Base-by-base conservation (phyloP, 2,329 filamentous ascomycete species). In the Magnaporthales sp. region DNA sequence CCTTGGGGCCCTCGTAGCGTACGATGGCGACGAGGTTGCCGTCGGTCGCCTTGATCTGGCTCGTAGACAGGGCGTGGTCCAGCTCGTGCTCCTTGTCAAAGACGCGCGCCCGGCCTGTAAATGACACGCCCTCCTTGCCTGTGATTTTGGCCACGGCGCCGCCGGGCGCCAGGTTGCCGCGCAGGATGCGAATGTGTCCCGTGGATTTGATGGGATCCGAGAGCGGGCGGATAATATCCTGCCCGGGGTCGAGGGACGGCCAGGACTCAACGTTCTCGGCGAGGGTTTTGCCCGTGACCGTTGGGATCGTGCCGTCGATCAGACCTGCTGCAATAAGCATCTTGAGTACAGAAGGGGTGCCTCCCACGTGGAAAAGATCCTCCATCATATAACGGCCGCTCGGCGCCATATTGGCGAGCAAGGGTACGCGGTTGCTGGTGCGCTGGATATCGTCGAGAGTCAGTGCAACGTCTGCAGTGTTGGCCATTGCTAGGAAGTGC, bases 131-230 rank as follows among this genome's bases (percentile, higher is more conserved):
- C 78, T 97, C 93, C 80, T 97, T 97, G 64, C 93, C 93, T 0
- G 93, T 97, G 77, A 97, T 97, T 79, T 97, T 97, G 69, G 92
- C 93, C 11, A 97, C 93, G 0, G 91, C 91, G 64, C 93, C 93
- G 10, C 89, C 90, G 2, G 93, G 93, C 0, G 93, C 92, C 51
- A 97, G 86, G 68, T 92, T 92, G 54, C 93, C 93, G 69, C 89
- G 88, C 31, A 97, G 84, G 71, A 97, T 96, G 81, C 96, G 91
- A 70, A 97, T 89, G 76, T 97, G 93, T 32, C 93, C 93, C 0
- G 91, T 93, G 0, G 84, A 73, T 79, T 97, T 97, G 82, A 97
- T 94, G 15, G 93, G 93, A 77, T 93, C 91, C 75, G 84, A 84
- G 62, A 97, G 80, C 3, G 90, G 88, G 6, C 90, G 87, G 76